A percentile compares a stretch with the other conserved stretches of the same genome.
These are phyloP conservation scores for Yamagishiella unicocca DNA, from an alignment of 139 green algal species.

Conservation along the genomic window DNA sequence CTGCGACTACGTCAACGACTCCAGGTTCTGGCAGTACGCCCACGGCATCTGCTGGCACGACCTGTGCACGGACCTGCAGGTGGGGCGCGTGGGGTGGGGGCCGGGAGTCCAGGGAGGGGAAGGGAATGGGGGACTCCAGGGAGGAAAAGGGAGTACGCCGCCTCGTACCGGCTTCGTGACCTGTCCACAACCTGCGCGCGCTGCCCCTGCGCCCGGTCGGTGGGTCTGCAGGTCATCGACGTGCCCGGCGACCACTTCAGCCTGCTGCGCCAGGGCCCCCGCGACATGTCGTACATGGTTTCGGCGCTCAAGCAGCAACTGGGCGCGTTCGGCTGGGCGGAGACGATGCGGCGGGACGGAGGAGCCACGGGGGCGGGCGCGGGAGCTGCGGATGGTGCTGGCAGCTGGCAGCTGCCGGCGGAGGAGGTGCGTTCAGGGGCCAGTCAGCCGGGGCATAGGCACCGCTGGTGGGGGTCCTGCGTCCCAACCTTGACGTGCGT, in stretches of 20 bases:
- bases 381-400: not conserved
- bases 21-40: constrained; percentile 60
- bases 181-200: too few species aligned
- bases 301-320: constrained; percentile 65
- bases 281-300: constrained; percentile 64
- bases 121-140: too few species aligned
- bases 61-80: constrained; percentile 77
- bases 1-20: constrained; percentile 91
- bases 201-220: too few species aligned
- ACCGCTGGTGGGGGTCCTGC: not conserved
- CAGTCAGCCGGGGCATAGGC: not conserved
- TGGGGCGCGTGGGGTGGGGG: constrained; percentile 44
- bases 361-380: not conserved
- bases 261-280: constrained; percentile 77
- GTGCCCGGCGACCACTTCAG: constrained; percentile 92
- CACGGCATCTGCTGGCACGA: constrained; percentile 86
- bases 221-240: constrained; percentile 63
- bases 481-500: too few species aligned
- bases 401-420: constrained; percentile 31
- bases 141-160: too few species aligned
- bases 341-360: constrained; percentile 59
- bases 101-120: too few species aligned
- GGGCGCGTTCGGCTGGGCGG: constrained; percentile 65
- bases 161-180: too few species aligned
- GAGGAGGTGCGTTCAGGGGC: constrained; percentile 47